Percentiles rank a stretch among this genome's conserved stretches.
Evolutionary conservation across 2,329 filamentous ascomycete species (phyloP).

Genomic region (Davidsoniella neocaledoniae): DNA sequence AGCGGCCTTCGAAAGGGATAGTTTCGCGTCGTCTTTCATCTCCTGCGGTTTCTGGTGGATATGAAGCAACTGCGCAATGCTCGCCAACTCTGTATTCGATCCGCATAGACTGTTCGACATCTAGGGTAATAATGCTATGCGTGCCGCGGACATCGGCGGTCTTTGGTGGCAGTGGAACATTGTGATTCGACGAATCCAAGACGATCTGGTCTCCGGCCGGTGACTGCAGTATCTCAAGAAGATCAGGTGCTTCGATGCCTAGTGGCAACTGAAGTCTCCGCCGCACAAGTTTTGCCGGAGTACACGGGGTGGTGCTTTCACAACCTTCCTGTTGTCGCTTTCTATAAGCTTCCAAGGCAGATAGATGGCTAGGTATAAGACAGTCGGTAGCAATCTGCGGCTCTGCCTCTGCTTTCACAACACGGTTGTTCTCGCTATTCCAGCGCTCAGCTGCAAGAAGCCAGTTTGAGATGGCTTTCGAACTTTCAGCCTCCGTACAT

Average conservation of each 20-base stretch:
- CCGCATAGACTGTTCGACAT: constrained; percentile 37
- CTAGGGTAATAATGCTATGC: constrained; percentile 58
- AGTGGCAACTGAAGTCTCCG: constrained; percentile 13
- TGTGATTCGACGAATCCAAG: constrained; percentile 37
- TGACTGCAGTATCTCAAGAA: constrained; percentile 33
- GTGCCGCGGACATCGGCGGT: constrained; percentile 35
- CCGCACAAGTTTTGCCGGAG: neutral
- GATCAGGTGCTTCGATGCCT: constrained; percentile 25
- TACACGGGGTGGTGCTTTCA: neutral
- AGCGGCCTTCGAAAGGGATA: constrained; percentile 16
- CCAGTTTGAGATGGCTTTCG: constrained; percentile 55
- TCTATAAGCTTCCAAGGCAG: neutral
- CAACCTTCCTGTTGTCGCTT: neutral
- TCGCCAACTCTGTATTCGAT: constrained; percentile 41
- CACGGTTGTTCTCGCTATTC: constrained; percentile 26
- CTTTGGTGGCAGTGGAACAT: constrained; percentile 22
- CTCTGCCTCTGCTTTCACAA: neutral
- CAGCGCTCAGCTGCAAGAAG: constrained; percentile 48
- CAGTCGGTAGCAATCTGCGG: constrained; percentile 1
- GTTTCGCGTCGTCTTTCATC: constrained; percentile 13
- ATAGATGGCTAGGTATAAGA: constrained; percentile 1
- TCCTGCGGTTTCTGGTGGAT: neutral
- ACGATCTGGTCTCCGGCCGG: constrained; percentile 32
- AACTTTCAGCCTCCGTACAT: constrained; percentile 56
- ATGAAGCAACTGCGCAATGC: constrained; percentile 18